Base-by-base conservation (phyloP, 2,329 filamentous ascomycete species). In the Talaromyces sp. region DNA sequence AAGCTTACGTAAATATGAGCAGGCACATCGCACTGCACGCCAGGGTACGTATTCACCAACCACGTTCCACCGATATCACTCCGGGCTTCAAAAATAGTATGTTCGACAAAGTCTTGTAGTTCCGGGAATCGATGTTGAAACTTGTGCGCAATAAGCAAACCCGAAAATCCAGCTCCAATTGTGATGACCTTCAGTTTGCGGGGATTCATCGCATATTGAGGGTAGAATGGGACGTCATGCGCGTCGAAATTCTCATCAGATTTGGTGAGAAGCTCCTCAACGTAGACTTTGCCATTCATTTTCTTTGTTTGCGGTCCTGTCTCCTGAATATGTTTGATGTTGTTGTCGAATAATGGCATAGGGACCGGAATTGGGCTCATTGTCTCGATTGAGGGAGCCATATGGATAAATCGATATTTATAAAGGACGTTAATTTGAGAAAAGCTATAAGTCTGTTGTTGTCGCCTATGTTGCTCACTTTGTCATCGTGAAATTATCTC, bases 31-130 rank as follows among this genome's bases (percentile, higher is more conserved):
- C 61, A 63, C 24, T 33, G 31, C 35, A 57, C 62, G 11, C 50
- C 62, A 13, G 62, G 54, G 37, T 57, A 62, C 22, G 47, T 62
- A 35, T 62, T 62, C 14, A 62, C 60, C 47, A 62, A 35, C 60
- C 60, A 62, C 27, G 60, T 62, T 19, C 60, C 60, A 10, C 60
- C 60, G 33, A 62, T 19, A 22, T 62, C 60, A 8, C 31, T 47
- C 2, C 47, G 50, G 6, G 60, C 47, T 22, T 62, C 60, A 7
- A 27, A 62, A 11, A 62, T 62, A 22, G 60, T 62, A 43, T 54
- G 47, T 9, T 62, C 60, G 7, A 62, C 37, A 14, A 54, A 39
- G 13, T 41, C 60, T 35, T 61, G 59, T n/a, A 61, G 27, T 50
- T 61, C 59, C n/a, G 59, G 59, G 35, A 35, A 37, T 31, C 35